Base-by-base conservation (phyloP, 176 grass and related monocot genomes). In the Ananas comosus region DNA sequence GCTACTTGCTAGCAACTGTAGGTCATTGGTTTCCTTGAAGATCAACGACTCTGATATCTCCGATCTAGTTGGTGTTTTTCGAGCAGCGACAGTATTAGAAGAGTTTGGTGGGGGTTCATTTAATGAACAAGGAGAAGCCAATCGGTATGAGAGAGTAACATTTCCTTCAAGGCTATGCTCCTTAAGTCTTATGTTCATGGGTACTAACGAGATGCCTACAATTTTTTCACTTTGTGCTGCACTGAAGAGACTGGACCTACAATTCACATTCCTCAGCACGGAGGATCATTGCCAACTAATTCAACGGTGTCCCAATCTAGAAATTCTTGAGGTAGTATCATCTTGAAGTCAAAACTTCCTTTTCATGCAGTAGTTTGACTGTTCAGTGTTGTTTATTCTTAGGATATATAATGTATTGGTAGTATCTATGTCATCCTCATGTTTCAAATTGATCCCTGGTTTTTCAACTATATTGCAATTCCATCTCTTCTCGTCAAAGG, bases 71-170 rank as follows among this genome's bases (percentile, higher is more conserved):
- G 77, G 51, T 12, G 89, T 96, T 81, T 85, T 96, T 64, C 69
- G 76, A 78, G 64, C 64, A 78, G 84, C 92, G 17, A 73, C 79
- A 65, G 74, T 66, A 50, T 64, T 96, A 52, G 81, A 96, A 87
- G 92, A 91, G 71, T 96, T 96, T 68, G 81, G 85, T 71, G 92
- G 92, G 64, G 92, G 88, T 18, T 65, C 86, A 6, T 96, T 96
- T 81, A 74, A 10, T 69, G 88, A 96, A 17, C 70, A 49, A 19
- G 79, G 81, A 71, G 86, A 91, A 69, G 76, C 53, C 69, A 84
- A 70, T 33, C 76, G 61, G 56, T 92, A 92, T 65, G 76, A 79
- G 57, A 80, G 22, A 18, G 58, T 96, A 48, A 79, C 73, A 3
- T 96, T 92, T 72, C 88, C 88, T 64, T 81, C 79, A 9, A 92